These are phyloP conservation scores for Macrolepiota albuminosa DNA, from an alignment of 768 basidiomycete species.

Conservation along the genomic window DNA sequence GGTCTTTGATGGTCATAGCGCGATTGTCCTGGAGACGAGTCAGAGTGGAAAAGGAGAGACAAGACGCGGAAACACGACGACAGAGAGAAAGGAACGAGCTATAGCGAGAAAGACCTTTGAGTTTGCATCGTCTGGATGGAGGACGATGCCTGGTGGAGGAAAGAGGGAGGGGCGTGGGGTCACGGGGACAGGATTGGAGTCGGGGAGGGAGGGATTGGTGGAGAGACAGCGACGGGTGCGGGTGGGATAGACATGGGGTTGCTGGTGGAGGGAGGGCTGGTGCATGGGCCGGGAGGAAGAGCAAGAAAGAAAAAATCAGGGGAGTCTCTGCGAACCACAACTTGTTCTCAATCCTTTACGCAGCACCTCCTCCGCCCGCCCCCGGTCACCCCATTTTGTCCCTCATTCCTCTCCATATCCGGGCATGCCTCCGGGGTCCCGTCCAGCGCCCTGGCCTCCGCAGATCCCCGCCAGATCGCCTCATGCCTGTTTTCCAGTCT, in stretches of 20 bases:
- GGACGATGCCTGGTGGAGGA: conserved; percentile 58
- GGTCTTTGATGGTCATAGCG: conserved; percentile 84
- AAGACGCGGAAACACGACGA: conserved; percentile 41
- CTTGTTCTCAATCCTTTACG: conserved; percentile 12
- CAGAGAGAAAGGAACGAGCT: conserved; percentile 66
- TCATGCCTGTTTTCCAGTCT: not conserved
- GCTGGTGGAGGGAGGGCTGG: conserved; percentile 5
- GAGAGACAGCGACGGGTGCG: conserved; percentile 47
- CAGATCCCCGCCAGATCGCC: conserved; percentile 23
- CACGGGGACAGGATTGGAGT: conserved; percentile 34
- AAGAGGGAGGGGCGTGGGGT: conserved; percentile 34
- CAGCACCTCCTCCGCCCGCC: conserved; percentile 9
- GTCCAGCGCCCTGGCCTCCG: conserved; percentile 4
- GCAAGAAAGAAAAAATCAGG: conserved; percentile 24
- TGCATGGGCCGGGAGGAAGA: conserved; percentile 16
- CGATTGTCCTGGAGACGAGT: conserved; percentile 55
- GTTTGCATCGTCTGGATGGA: conserved; percentile 70
- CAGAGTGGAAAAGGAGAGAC: conserved; percentile 15
- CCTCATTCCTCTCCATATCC: conserved; percentile 8
- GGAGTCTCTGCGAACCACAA: conserved; percentile 6
- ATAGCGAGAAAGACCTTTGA: conserved; percentile 73
- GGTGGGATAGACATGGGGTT: conserved; percentile 44
- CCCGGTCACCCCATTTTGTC: conserved; percentile 8
- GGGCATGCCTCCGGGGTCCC: conserved; percentile 19
- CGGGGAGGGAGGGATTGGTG: conserved; percentile 46